Percentiles rank a stretch among this genome's conserved stretches.
Conservation (phyloP, 495 filamentous ascomycete genomes). For the Xylaria cubensis region DNA sequence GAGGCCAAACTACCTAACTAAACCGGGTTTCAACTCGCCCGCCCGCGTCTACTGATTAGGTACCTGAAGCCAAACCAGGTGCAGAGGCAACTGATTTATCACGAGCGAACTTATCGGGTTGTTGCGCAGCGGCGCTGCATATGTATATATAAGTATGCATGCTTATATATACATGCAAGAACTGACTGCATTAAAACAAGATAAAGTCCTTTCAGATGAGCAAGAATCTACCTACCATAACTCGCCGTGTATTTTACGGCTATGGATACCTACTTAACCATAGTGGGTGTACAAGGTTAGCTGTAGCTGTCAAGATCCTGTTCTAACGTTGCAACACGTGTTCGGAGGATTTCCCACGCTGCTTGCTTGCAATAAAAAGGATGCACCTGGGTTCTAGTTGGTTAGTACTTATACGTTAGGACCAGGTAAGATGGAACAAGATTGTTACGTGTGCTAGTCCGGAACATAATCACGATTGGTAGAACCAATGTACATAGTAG, state of each 20-base stretch:
- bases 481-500: neutral
- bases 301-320: constrained; percentile 13
- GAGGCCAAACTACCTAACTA: neutral
- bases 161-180: neutral
- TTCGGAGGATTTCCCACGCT: constrained; percentile 21
- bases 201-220: neutral
- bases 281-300: constrained; percentile 1
- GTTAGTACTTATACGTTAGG: neutral
- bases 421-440: too few species aligned
- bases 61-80: neutral
- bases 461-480: neutral
- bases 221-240: neutral
- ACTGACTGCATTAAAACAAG: neutral
- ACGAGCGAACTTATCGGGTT: neutral
- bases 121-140: neutral
- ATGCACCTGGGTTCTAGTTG: neutral
- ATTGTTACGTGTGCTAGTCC: neutral
- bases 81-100: neutral
- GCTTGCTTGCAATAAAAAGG: neutral
- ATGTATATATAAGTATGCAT: neutral
- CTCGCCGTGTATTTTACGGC: neutral
- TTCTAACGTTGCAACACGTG: constrained; percentile 19
- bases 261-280: constrained; percentile 3
- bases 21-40: neutral
- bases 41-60: too few species aligned